Evolutionary conservation across 2,329 filamentous ascomycete species (phyloP), one percentile per base, ranked within the genome.

Genomic region (Furcasterigmium furcatum): DNA sequence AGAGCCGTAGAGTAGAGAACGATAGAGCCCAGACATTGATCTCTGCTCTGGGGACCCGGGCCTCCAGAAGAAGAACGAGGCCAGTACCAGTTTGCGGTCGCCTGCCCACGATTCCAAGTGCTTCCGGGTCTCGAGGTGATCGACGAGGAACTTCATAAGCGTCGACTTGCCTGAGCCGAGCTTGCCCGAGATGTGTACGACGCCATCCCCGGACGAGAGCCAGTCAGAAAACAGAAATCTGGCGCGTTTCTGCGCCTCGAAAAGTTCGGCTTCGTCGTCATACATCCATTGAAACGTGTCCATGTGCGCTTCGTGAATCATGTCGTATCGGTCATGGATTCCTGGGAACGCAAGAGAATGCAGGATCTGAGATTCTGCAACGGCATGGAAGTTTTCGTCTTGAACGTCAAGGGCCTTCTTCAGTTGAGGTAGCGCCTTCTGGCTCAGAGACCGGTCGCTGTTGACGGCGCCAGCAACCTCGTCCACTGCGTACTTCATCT

Each of bases 11-110:
- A 61, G 48, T 4, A 58, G 38, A 5, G 54, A 48, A 3, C 51
- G 49, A 4, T 49, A 41, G 5, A 60, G 49, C 1, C 58, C 58
- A 1, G 22, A 9, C 7, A 53, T 36, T 0, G 49, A 54, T 34
- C 47, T 54, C 40, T 60, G 57, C 2, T 49, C 22, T 1, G 21
- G 14, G 3, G 41, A 47, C 4, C 55, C 58, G 2, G 46, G 47
- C 14, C 51, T 57, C 58, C 57, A 61, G 34, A 60, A 60, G 46
- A 56, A 60, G 46, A 56, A 61, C 4, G 53, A 52, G 12, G 50
- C 18, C 2, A 58, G 45, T 8, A 58, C 43, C 9, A 7, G 4
- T n/a, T 32, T 32, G 12, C 13, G 7, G 7, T 9, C 30, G 7
- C 30, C 30, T 32, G 30, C 2, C 16, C 30, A 32, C n/a, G n/a